Conservation (phyloP, 768 basidiomycete genomes). For the Xerocomus spinulosus region DNA sequence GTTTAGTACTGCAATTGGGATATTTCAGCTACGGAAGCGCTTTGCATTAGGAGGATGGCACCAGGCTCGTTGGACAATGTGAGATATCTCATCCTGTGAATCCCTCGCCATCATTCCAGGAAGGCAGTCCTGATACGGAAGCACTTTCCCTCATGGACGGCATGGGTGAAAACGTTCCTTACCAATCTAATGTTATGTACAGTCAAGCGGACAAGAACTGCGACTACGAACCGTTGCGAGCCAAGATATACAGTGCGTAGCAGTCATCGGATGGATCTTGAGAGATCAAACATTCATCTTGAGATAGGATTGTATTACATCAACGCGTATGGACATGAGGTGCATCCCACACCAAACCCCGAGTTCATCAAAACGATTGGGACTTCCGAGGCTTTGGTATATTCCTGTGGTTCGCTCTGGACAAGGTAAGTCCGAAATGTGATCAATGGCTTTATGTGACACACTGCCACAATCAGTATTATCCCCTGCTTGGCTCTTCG, state of each 20-base stretch:
- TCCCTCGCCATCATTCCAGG: conserved; percentile 26
- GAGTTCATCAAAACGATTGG: conserved; percentile 65
- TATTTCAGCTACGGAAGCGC: conserved; percentile 18
- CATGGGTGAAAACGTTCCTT: conserved; percentile 44
- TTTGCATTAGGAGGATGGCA: conserved; percentile 59
- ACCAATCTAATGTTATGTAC: conserved; percentile 63
- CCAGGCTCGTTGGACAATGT: conserved; percentile 83
- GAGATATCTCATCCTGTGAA: conserved; percentile 85
- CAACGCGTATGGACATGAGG: conserved; percentile 87
- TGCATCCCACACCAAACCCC: conserved; percentile 84
- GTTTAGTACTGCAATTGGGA: conserved; percentile 49
- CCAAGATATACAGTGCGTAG: conserved; percentile 60
- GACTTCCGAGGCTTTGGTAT: conserved; percentile 67
- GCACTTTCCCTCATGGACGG: conserved; percentile 49
- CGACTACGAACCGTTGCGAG: conserved; percentile 50
- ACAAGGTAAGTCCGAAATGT: conserved; percentile 56
- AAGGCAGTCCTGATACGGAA: conserved; percentile 31
- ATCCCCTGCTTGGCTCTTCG: conserved; percentile 88
- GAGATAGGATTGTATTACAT: conserved; percentile 75
- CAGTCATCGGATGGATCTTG: conserved; percentile 18
- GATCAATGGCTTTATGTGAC: conserved; percentile 4
- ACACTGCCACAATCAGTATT: conserved; percentile 45
- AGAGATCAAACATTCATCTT: conserved; percentile 6
- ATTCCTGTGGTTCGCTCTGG: conserved; percentile 93
- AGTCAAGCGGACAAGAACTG: conserved; percentile 46